Conservation (phyloP, 202 grass and related monocot species). For the Saccharum hybrid region DNA sequence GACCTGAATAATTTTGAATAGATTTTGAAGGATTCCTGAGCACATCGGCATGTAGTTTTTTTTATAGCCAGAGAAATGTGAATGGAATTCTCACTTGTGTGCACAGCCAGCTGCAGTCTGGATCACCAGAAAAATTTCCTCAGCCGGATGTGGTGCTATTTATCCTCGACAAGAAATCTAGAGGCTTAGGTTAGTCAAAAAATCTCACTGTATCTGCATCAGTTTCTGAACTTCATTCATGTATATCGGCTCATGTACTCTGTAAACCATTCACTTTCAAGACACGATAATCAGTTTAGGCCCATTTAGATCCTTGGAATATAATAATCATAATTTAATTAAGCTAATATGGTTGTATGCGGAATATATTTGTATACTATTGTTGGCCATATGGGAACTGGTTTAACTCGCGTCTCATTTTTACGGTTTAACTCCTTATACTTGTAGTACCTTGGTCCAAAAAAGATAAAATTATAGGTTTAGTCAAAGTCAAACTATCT, state of each 20-base stretch:
- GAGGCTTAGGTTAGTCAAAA: constrained; percentile 36
- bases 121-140: constrained; percentile 2
- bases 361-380: no score
- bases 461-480: no score
- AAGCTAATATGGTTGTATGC: no score
- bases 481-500: no score
- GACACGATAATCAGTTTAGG: neutral
- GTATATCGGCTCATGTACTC: constrained; percentile 12
- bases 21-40: neutral
- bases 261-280: constrained; percentile 15
- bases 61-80: neutral
- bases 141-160: neutral
- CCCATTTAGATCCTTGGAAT: no score
- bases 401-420: no score
- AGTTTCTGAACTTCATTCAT: neutral
- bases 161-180: neutral
- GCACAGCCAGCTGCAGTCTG: neutral
- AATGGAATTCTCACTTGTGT: neutral
- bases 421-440: no score
- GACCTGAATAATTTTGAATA: constrained; percentile 31
- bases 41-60: neutral
- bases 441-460: no score
- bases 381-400: no score
- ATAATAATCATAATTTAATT: no score
- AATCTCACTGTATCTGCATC: constrained; percentile 14